Percentiles rank a stretch among this genome's conserved stretches.
phyloP scores from a whole-genome alignment of 345 rosid species.

The Sonneratia alba region DNA sequence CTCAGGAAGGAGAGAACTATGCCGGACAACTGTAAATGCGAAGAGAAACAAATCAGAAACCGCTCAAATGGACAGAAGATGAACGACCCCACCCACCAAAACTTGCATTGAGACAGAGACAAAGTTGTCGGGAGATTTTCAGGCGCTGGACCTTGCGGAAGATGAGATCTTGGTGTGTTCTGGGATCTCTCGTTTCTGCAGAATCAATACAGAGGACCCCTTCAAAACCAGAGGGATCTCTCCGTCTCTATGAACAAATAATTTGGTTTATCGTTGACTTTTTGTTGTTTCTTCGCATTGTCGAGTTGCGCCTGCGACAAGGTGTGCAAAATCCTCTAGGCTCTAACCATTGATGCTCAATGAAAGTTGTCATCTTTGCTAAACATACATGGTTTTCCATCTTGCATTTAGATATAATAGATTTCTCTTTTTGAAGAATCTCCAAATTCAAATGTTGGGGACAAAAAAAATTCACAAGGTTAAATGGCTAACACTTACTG shows the following conservation, averaged over 20 bases:
- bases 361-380: too few species aligned
- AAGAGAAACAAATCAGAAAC: neutral
- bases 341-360: too few species aligned
- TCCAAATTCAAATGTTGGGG: too few species aligned
- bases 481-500: too few species aligned
- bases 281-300: too few species aligned
- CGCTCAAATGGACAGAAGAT: neutral
- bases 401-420: too few species aligned
- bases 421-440: too few species aligned
- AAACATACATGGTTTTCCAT: too few species aligned
- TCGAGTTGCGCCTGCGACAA: too few species aligned
- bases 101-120: neutral
- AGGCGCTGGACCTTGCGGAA: neutral
- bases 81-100: neutral
- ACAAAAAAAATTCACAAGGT: too few species aligned
- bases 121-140: neutral
- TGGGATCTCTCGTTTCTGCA: neutral
- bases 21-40: neutral
- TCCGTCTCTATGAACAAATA: neutral
- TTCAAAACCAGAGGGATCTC: neutral
- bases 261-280: too few species aligned
- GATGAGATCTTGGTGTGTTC: neutral
- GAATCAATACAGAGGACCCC: neutral
- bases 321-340: too few species aligned
- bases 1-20: neutral